Conservation (phyloP, 179 eudicot genomes). For the Camellia oleifera region DNA sequence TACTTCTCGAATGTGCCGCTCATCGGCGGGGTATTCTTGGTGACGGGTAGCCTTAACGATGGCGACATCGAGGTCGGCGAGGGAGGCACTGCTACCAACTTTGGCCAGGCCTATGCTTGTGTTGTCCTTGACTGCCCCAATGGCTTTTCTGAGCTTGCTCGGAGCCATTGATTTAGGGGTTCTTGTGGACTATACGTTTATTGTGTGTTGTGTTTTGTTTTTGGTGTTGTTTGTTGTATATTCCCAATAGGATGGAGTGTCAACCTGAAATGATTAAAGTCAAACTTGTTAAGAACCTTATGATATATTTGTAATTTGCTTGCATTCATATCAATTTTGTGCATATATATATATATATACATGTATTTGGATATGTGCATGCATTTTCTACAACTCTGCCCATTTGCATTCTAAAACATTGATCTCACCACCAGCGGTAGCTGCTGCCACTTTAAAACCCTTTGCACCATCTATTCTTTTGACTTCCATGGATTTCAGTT, state of each 20-base stretch:
- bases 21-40: constrained; percentile 74
- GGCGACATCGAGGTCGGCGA: constrained; percentile 81
- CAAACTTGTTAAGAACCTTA: background rate
- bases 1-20: constrained; percentile 56
- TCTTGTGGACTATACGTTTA: background rate
- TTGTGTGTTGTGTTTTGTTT: background rate
- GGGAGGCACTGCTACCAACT: constrained; percentile 48
- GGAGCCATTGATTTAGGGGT: constrained; percentile 34
- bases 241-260: background rate
- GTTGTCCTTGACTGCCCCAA: constrained; percentile 88
- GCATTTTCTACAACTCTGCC: background rate
- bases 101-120: constrained; percentile 84
- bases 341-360: background rate
- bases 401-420: no score
- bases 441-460: no score
- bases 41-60: constrained; percentile 84
- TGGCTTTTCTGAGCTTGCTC: constrained; percentile 66
- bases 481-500: background rate
- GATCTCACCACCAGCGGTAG: no score
- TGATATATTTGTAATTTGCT: background rate
- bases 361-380: background rate
- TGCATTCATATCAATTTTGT: background rate
- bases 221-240: background rate
- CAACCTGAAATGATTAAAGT: constrained; percentile 10
- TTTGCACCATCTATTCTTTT: background rate